Evolutionary conservation across 805 yeast genomes (phyloP), one percentile per base, ranked within the genome.

Genomic region (Ogataea glucozyma): DNA sequence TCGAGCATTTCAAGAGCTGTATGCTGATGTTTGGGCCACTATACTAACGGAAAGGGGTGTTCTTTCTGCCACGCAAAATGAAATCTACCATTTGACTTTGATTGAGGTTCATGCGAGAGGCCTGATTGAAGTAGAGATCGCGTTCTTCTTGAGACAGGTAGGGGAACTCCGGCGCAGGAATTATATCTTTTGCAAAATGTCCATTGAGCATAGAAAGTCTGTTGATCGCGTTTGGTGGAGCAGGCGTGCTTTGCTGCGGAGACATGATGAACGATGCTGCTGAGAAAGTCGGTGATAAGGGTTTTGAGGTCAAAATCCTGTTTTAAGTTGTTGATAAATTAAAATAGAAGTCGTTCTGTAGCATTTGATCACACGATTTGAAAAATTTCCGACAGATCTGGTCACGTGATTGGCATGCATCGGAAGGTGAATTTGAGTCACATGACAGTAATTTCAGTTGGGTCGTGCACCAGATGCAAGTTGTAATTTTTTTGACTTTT

Each of bases 121-220:
- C 38, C 14, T 16, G 56, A 18, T 38, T 35, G 31, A 49, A 56
- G 32, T 56, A 56, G 10, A 31, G 19, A 9, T 39, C 32, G 26
- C 60, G 43, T 31, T 56, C 60, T 18, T 11, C 13, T 12, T 42
- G 43, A 4, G 52, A 46, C 5, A 54, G 40, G 35, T 49, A 54
- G 3, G 61, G 61, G 33, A 49, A 56, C 31, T 56, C 59, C 10
- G 47, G 31, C 14, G 36, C 41, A 4, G 48, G 49, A 16, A 19
- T 21, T 22, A 31, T 16, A 23, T 14, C 29, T 26, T 26, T 20
- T 26, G 19, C 36, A 20, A 53, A 48, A 33, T 56, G 61, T 24
- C 49, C 42, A 6, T 46, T 36, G 14, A 56, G 29, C 59, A 56
- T 53, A 8, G 49, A 39, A 12, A 56, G 45, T 31, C 61, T 48